Evolutionary conservation across 805 yeast genomes (phyloP), one percentile per base, ranked within the genome.

Genomic region (Ogataea pini): DNA sequence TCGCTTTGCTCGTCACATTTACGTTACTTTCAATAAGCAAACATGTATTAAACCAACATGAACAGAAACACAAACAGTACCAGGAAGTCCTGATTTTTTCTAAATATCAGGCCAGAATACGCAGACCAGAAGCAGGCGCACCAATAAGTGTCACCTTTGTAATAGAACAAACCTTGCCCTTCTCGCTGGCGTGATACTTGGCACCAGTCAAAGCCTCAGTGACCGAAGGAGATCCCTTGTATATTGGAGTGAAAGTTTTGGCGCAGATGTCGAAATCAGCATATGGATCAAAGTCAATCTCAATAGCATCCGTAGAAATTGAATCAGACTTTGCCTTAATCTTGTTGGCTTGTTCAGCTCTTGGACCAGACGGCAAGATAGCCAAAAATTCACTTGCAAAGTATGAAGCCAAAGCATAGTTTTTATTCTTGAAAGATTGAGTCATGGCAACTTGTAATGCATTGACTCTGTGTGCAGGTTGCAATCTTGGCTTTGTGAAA

Each of bases 371-470:
- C 1, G 85, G 59, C 48, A 82, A 79, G 44, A 90, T 76, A 60
- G 80, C 76, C 63, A 94, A 76, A 63, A 87, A 85, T 69, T 89
- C 91, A 18, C 78, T 75, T 0, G 99, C 98, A 75, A 94, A 94
- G 63, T 82, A 83, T 6, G 96, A 82, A 1, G 99, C 97, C 51
- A 86, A 80, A 3, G 91, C 85, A 71, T 72, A 94, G 71, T 94
- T 92, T 68, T 91, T 90, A 65, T 85, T 77, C 65, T 86, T 88
- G 78, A 88, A 90, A 33, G 94, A 82, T 72, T 89, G 96, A 38
- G 86, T 83, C 94, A 92, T 87, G 33, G 99, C 99, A 48, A 90
- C 96, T 67, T 89, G 95, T 60, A 90, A 76, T 10, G 98, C 96
- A 62, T 89, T 85, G 46, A 85, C 80, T 50, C 86, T 80, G 69